Base-by-base conservation (phyloP, 2,329 filamentous ascomycete species). In the Nothophaeocryptopus gaeumannii region DNA sequence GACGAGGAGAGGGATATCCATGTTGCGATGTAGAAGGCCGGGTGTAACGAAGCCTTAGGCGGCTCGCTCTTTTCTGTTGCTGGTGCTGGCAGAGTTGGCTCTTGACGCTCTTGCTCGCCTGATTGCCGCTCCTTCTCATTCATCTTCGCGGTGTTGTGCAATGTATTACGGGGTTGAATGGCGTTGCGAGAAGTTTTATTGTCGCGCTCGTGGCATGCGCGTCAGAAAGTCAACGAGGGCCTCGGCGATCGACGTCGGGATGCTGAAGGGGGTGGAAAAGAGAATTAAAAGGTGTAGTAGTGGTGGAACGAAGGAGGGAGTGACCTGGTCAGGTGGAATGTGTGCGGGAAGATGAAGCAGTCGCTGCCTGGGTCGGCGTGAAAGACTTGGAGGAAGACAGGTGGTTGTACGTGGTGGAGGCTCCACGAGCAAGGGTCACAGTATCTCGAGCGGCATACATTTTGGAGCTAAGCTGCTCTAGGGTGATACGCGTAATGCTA, bases 1-100 rank as follows among this genome's bases (percentile, higher is more conserved):
- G 86, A 89, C 37, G 90, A 96, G 67, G 89, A 95, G 70, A 96
- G 79, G 52, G 84, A 77, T 68, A 99, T 97, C 93, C 93, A 99
- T 62, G 84, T 78, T 64, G 74, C 75, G 66, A 96, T 89, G 73
- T 96, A 96, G 71, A 95, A 74, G n/a, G 86, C 83, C 51, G 91
- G 86, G 68, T 92, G 89, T 60, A 95, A 76, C 36, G 79, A 67
- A 34, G 81, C 47, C 71, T 85, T 84, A 50, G 84, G 70, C 46
- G 82, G 75, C 66, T 85, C 79, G 26, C 48, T 65, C 78, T 91
- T 92, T 70, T 91, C 84, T 47, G 78, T 74, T 16, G 83, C 80
- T 16, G 86, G 86, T 9, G 85, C 90, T 29, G 91, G 91, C 67
- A 96, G 78, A 51, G 89, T 78, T 37, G 78, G 82, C 56, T 75